Conservation (phyloP, 352 stramenopile species). For the Nothophytophthora sp. region DNA sequence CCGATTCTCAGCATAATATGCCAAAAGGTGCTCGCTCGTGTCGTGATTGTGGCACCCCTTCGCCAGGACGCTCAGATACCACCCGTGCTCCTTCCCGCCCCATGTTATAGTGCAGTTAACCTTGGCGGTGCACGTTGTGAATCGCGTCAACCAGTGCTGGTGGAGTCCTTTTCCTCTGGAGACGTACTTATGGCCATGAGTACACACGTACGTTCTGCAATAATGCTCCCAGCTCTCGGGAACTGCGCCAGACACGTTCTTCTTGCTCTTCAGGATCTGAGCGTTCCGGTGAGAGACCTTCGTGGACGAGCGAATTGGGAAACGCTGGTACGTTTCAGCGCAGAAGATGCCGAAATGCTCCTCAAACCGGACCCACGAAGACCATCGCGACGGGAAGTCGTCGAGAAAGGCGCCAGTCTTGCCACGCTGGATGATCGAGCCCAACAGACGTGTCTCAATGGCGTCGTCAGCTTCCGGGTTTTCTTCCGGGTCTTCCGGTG, state of each 20-base stretch:
- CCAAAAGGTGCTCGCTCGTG: neutral
- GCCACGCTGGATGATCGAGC: too few relatives aligned
- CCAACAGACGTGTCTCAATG: too few relatives aligned
- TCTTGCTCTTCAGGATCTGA: too few relatives aligned
- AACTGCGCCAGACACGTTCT: too few relatives aligned
- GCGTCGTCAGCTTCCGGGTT: too few relatives aligned
- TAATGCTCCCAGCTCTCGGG: neutral
- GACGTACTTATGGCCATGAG: neutral
- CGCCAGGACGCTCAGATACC: neutral
- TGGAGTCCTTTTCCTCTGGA: neutral
- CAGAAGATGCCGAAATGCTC: neutral
- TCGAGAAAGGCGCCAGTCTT: too few relatives aligned
- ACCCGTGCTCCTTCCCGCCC: neutral
- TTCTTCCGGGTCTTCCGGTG: too few relatives aligned
- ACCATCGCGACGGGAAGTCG: neutral
- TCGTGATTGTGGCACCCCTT: constrained; percentile 7
- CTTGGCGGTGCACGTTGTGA: neutral
- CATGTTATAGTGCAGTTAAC: neutral
- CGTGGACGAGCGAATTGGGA: neutral
- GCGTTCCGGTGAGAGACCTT: constrained; percentile 1
- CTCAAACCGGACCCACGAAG: constrained; percentile 1
- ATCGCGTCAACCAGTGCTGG: neutral
- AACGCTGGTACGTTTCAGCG: neutral
- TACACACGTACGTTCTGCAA: neutral
- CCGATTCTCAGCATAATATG: constrained; percentile 8